Conservation (phyloP, 2,329 filamentous ascomycete species). For the Epichloe hybrida region DNA sequence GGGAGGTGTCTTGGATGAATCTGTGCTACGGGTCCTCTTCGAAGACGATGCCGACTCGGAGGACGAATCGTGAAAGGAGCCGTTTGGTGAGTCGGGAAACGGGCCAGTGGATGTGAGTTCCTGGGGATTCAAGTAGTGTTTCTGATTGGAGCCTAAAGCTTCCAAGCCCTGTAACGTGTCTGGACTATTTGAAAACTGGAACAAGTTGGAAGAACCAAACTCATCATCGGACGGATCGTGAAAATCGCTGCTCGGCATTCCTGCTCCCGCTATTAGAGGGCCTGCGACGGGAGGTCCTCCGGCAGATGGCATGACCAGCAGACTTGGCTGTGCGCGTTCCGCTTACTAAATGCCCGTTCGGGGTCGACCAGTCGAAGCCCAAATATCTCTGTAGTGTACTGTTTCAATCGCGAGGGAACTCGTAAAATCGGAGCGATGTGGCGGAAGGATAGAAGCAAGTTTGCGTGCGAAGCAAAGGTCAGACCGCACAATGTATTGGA, state of each 20-base stretch:
- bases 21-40: constrained; percentile 32
- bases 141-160: constrained; percentile 17
- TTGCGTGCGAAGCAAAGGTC: not conserved
- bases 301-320: constrained; percentile 24
- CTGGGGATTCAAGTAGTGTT: constrained; percentile 20
- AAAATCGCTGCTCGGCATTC: constrained; percentile 24
- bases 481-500: not conserved
- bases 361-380: not conserved
- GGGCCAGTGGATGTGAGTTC: constrained; percentile 22
- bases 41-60: constrained; percentile 37
- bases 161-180: constrained; percentile 23
- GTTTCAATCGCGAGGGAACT: not conserved
- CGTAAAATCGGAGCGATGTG: not conserved
- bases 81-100: constrained; percentile 28
- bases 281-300: constrained; percentile 19
- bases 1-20: constrained; percentile 30
- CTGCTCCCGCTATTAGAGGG: constrained; percentile 26
- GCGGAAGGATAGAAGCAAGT: not conserved
- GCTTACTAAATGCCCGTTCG: constrained; percentile 7
- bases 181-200: constrained; percentile 24
- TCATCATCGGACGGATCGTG: constrained; percentile 26
- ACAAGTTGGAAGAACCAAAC: constrained; percentile 18
- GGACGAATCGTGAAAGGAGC: constrained; percentile 34
- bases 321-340: constrained; percentile 9
- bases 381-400: not conserved